Percentiles rank a stretch among this genome's conserved stretches.
These are phyloP conservation scores for Ascochyta fabae DNA, from an alignment of 2,329 filamentous ascomycete species.

Conservation along the genomic window DNA sequence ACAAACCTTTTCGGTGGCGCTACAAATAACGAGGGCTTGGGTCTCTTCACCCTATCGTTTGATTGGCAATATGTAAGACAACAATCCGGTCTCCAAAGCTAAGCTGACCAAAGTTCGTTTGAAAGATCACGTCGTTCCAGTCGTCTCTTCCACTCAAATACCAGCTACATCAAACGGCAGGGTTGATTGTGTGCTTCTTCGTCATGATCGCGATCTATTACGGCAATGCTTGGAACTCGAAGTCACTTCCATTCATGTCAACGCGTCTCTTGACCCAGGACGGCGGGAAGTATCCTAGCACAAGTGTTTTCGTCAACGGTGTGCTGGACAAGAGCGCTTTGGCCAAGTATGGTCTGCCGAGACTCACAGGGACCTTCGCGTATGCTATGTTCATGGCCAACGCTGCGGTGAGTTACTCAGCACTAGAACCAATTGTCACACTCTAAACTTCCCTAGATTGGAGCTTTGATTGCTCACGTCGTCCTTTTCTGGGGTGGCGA, in stretches of 20 bases:
- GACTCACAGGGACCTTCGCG: constrained; percentile 20
- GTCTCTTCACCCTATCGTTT: constrained; percentile 18
- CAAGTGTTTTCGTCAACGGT: constrained; percentile 20
- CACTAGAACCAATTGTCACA: background rate
- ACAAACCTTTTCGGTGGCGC: constrained; percentile 25
- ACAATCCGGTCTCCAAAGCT: background rate
- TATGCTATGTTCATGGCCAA: constrained; percentile 28
- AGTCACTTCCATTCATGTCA: constrained; percentile 22
- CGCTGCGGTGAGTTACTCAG: constrained; percentile 14
- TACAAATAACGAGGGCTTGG: constrained; percentile 23
- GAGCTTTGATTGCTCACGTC: constrained; percentile 20
- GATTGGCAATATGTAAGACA: constrained; percentile 26
- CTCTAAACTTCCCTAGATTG: constrained; percentile 14
- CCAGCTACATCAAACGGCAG: constrained; percentile 21
- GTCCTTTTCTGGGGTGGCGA: constrained; percentile 24
- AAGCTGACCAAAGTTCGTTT: background rate
- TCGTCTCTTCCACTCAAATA: constrained; percentile 23
- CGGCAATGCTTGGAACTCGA: constrained; percentile 23
- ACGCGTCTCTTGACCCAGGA: constrained; percentile 21
- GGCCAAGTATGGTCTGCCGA: constrained; percentile 20
- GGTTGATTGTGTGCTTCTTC: constrained; percentile 18
- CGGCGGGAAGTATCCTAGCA: constrained; percentile 17
- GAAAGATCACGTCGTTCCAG: constrained; percentile 24
- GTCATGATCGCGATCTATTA: constrained; percentile 24
- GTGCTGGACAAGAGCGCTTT: constrained; percentile 21